Evolutionary conservation across 148 eudicot species (phyloP).

Genomic region (Pouteria glomerata): DNA sequence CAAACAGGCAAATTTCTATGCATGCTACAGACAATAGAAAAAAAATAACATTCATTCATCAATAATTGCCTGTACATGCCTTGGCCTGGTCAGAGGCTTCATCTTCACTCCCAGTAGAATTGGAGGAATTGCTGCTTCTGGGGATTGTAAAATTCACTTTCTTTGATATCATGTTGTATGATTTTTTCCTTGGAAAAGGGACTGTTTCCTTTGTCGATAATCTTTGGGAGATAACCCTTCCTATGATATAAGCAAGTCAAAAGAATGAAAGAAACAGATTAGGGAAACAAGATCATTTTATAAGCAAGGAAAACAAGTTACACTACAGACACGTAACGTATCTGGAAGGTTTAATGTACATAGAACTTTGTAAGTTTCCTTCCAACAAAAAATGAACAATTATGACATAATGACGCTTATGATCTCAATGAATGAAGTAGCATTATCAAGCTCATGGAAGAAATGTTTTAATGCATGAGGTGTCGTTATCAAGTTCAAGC

Average conservation of each 20-base stretch:
- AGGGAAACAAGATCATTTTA: not conserved
- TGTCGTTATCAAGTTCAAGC: too few species aligned
- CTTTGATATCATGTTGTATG: conserved; percentile 11
- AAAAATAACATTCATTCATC: not conserved
- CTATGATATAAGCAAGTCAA: conserved; percentile 10
- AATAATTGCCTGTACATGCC: conserved; percentile 30
- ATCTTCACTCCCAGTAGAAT: conserved; percentile 28
- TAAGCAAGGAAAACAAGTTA: not conserved
- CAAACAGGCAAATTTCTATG: not conserved
- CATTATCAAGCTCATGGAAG: too few species aligned
- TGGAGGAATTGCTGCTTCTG: conserved; percentile 40
- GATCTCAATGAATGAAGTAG: too few species aligned
- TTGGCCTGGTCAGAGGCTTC: conserved; percentile 32
- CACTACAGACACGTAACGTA: not conserved
- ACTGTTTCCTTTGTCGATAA: not conserved
- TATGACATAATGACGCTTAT: not conserved
- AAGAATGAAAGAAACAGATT: too few species aligned
- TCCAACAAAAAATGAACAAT: not conserved
- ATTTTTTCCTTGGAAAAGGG: conserved; percentile 2
- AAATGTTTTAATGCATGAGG: too few species aligned
- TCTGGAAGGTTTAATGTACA: not conserved
- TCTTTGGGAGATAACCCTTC: conserved; percentile 13
- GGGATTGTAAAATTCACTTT: conserved; percentile 17
- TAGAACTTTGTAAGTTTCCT: too few species aligned
- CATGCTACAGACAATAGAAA: not conserved